Evolutionary conservation across 1,139 yeast genomes (phyloP).

Genomic region (Casaregolazyma lundiana): DNA sequence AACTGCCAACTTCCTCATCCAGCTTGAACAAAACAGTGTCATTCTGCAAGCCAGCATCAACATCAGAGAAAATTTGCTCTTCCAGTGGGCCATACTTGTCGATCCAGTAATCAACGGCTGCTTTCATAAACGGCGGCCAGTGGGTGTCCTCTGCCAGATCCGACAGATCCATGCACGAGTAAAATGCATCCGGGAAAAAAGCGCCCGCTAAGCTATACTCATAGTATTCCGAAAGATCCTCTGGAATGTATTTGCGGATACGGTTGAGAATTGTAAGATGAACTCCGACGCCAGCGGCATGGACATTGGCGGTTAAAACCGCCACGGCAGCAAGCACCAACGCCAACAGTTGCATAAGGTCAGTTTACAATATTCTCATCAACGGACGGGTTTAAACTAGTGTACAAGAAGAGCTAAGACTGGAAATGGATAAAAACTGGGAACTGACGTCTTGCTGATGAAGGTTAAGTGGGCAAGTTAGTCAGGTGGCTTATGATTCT

Average conservation of each 20-base stretch:
- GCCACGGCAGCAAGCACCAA: not conserved
- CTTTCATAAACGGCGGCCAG: conserved; percentile 57
- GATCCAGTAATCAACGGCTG: conserved; percentile 40
- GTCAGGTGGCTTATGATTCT: not conserved
- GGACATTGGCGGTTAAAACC: not conserved
- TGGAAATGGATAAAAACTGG: not conserved
- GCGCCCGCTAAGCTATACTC: conserved; percentile 44
- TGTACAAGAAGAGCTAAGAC: not conserved
- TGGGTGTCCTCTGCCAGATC: conserved; percentile 56
- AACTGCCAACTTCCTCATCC: not conserved
- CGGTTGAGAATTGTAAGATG: conserved; percentile 44
- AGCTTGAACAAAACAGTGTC: not conserved
- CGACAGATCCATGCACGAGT: conserved; percentile 46
- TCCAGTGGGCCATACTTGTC: conserved; percentile 25
- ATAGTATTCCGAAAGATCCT: conserved; percentile 23
- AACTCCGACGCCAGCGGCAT: conserved; percentile 24
- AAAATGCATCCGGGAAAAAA: conserved; percentile 60
- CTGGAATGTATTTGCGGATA: conserved; percentile 30
- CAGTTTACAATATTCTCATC: not conserved
- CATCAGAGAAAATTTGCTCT: not conserved
- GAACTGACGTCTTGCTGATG: too few species aligned
- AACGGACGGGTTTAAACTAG: not conserved
- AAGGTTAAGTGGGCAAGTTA: too few species aligned
- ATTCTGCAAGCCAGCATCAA: not conserved
- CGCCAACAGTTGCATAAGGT: not conserved